Conservation (phyloP, 2,329 filamentous ascomycete species). For the Akanthomyces lecanii region DNA sequence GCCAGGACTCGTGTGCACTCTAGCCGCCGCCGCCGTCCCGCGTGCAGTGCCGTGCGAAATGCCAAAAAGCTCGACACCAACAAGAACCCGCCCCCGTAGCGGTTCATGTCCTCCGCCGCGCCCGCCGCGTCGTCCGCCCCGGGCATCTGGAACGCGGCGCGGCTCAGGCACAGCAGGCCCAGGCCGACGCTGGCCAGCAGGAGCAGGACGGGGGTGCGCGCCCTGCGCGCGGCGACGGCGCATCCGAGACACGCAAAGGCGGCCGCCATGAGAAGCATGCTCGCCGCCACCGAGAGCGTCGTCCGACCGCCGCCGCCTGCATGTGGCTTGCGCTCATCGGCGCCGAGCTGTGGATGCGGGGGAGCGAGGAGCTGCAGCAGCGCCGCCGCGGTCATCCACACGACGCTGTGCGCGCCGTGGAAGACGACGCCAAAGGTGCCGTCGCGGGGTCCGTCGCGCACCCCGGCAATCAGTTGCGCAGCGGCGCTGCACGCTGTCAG, state of each 20-base stretch:
- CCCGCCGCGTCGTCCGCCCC: neutral
- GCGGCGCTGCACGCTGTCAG: neutral
- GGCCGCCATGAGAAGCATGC: constrained; percentile 5
- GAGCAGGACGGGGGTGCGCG: neutral
- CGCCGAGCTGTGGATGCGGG: too few species aligned
- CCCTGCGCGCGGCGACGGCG: neutral
- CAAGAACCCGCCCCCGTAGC: neutral
- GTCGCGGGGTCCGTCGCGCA: neutral
- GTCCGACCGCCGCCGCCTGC: too few species aligned
- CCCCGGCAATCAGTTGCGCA: neutral
- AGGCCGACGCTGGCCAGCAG: neutral
- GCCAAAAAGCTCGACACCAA: neutral
- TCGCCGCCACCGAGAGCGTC: neutral
- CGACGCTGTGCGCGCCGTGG: constrained; percentile 57
- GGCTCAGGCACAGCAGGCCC: constrained; percentile 8
- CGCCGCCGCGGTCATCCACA: constrained; percentile 57
- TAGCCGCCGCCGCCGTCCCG: neutral
- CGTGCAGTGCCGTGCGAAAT: neutral
- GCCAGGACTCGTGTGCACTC: neutral
- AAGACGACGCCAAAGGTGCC: constrained; percentile 61
- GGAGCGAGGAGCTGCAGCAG: constrained; percentile 24
- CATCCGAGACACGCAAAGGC: neutral
- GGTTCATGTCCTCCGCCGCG: neutral
- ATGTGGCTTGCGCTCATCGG: neutral
- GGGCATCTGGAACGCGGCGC: neutral